Evolutionary conservation across 495 filamentous ascomycete species (phyloP).

Genomic region (Penicillium robsamsonii): DNA sequence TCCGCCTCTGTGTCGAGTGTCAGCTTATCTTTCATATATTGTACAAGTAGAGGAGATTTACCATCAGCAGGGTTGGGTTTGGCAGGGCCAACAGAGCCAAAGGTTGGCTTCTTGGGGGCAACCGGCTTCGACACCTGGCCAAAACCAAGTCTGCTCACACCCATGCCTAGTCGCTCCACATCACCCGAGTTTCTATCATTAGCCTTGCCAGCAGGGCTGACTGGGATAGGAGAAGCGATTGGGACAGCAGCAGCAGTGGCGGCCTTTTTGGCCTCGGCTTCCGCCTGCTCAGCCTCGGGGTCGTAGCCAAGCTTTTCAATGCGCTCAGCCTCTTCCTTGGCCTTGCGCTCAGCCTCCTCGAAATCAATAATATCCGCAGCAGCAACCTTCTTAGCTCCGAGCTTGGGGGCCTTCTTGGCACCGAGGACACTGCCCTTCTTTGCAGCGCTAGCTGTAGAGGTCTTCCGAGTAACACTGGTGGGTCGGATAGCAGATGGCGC

Average conservation of each 20-base stretch:
- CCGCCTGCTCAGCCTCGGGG: slow-evolving; percentile 77
- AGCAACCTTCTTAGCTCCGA: slow-evolving; percentile 89
- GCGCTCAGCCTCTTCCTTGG: slow-evolving; percentile 94
- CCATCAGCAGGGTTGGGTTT: slow-evolving; percentile 59
- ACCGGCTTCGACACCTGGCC: slow-evolving; percentile 71
- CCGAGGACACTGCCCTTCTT: slow-evolving; percentile 83
- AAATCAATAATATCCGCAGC: slow-evolving; percentile 80
- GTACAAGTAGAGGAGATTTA: slow-evolving; percentile 37
- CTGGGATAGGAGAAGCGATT: slow-evolving; percentile 70
- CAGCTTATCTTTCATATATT: slow-evolving; percentile 6
- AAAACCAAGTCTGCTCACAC: slow-evolving; percentile 82
- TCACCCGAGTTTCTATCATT: slow-evolving; percentile 67
- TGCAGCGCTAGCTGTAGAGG: slow-evolving; percentile 53
- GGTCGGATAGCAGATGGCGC: slow-evolving; percentile 65
- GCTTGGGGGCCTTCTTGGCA: slow-evolving; percentile 81
- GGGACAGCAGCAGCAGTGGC: slow-evolving; percentile 50
- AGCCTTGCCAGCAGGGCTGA: slow-evolving; percentile 58
- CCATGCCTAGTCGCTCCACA: slow-evolving; percentile 88
- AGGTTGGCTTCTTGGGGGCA: slow-evolving; percentile 74
- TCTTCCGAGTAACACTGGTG: slow-evolving; percentile 75
- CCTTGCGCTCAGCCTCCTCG: slow-evolving; percentile 93
- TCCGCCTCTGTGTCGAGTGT: slow-evolving; percentile 36
- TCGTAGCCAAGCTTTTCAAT: slow-evolving; percentile 99
- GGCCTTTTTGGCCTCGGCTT: slow-evolving; percentile 53
- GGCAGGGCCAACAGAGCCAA: slow-evolving; percentile 78